A percentile compares a stretch with the other conserved stretches of the same genome.
Conservation (phyloP, 1,139 yeast genomes). For the Debaryomyces udenii region DNA sequence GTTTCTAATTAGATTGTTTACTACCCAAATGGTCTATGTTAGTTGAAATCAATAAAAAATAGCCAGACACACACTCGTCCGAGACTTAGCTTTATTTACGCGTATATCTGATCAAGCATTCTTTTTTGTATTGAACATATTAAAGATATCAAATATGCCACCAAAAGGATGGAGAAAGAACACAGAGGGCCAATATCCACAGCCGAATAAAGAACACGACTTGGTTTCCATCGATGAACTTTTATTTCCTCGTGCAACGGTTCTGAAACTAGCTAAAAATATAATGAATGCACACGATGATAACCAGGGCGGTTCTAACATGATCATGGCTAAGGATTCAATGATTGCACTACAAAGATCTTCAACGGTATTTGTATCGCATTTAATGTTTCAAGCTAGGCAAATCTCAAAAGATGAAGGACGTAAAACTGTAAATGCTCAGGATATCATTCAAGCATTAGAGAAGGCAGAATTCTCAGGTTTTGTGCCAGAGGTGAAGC, state of each 20-base stretch:
- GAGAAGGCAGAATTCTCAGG: constrained; percentile 58
- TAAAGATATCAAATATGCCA: constrained; percentile 52
- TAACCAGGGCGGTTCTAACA: constrained; percentile 30
- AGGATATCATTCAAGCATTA: constrained; percentile 63
- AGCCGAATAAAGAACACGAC: constrained; percentile 56
- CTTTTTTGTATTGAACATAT: neutral
- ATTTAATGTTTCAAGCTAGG: constrained; percentile 64
- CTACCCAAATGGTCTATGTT: neutral
- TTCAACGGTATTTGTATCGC: constrained; percentile 74
- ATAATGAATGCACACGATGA: constrained; percentile 37
- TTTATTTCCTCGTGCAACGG: constrained; percentile 66
- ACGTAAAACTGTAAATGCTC: constrained; percentile 65
- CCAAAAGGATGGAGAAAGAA: constrained; percentile 85
- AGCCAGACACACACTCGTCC: constrained; percentile 1
- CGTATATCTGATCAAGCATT: constrained; percentile 1
- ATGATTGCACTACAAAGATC: constrained; percentile 67
- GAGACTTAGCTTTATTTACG: constrained; percentile 4
- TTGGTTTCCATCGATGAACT: constrained; percentile 67
- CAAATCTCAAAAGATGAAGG: constrained; percentile 52
- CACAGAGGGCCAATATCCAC: constrained; percentile 65
- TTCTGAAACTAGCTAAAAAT: constrained; percentile 58
- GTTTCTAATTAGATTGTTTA: neutral
- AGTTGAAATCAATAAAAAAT: neutral
- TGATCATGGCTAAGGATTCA: constrained; percentile 65
- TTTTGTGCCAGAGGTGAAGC: constrained; percentile 56